Conservation (phyloP, 306 rosid genomes). For the Prunus persica region DNA sequence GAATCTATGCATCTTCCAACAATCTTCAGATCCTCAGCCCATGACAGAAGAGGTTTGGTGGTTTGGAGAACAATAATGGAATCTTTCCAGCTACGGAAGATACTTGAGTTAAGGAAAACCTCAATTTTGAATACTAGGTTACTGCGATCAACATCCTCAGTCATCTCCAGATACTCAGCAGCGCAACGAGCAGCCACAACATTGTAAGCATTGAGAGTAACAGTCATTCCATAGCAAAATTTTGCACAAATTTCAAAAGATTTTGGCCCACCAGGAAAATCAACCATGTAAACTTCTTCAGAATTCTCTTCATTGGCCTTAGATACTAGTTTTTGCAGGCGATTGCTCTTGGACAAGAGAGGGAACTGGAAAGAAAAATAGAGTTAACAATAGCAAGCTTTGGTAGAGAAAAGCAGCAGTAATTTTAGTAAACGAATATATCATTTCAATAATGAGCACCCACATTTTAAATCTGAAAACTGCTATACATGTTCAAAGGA, state of each 20-base stretch:
- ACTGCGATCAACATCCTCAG: slow-evolving; percentile 77
- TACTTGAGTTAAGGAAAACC: slow-evolving; percentile 90
- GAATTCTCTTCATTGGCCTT: slow-evolving; percentile 61
- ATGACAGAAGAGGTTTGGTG: slow-evolving; percentile 77
- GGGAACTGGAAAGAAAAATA: slow-evolving; percentile 64
- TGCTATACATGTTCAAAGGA: not conserved
- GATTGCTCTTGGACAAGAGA: slow-evolving; percentile 83
- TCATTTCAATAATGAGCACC: not conserved
- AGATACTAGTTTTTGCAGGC: slow-evolving; percentile 54
- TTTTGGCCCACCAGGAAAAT: slow-evolving; percentile 91
- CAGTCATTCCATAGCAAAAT: slow-evolving; percentile 96
- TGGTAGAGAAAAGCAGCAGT: not conserved
- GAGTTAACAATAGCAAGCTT: slow-evolving; percentile 12
- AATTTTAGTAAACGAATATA: not conserved
- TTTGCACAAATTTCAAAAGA: slow-evolving; percentile 93
- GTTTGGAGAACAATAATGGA: slow-evolving; percentile 93
- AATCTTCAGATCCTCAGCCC: slow-evolving; percentile 91
- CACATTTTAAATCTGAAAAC: not conserved
- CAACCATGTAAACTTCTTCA: slow-evolving; percentile 61
- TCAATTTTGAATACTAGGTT: slow-evolving; percentile 86
- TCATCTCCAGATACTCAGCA: slow-evolving; percentile 92
- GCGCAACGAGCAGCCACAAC: slow-evolving; percentile 98
- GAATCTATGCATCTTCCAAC: slow-evolving; percentile 94
- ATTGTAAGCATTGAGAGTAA: slow-evolving; percentile 90
- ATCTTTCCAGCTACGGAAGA: slow-evolving; percentile 95